Evolutionary conservation across 305 asterid genomes (phyloP).

Genomic region (Caryopteris hybrid): DNA sequence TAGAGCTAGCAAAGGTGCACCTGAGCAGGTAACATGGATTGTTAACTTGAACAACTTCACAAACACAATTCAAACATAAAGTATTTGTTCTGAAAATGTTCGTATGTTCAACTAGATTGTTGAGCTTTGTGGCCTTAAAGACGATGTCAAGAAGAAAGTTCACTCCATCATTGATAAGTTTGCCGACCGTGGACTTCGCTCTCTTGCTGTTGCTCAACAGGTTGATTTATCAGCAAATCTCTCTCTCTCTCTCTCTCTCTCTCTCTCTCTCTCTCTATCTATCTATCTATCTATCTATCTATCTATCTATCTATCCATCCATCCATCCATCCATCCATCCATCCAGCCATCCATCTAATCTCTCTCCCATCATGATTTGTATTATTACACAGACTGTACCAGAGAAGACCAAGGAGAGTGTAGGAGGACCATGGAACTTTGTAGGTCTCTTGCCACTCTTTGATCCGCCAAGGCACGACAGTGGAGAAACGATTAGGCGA

Average conservation of each 20-base stretch:
- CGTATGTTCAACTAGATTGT: conserved; percentile 22
- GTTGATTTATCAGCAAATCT: conserved; percentile 5
- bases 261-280: too few species aligned
- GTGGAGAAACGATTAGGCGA: conserved; percentile 49
- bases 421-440: conserved; percentile 43
- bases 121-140: conserved; percentile 35
- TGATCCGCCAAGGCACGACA: conserved; percentile 60
- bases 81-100: not conserved
- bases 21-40: conserved; percentile 37
- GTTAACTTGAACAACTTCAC: not conserved
- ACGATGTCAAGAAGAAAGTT: conserved; percentile 28
- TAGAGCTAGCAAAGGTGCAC: conserved; percentile 58
- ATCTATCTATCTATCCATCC: too few species aligned
- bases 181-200: conserved; percentile 56
- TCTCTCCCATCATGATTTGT: not conserved
- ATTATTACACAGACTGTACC: conserved; percentile 30
- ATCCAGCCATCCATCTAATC: too few species aligned
- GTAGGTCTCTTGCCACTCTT: conserved; percentile 52
- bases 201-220: conserved; percentile 45
- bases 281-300: too few species aligned
- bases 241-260: not conserved
- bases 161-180: conserved; percentile 46
- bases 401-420: conserved; percentile 45
- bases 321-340: too few species aligned
- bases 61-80: not conserved